Conservation (phyloP, 202 grass and related monocot species). For the Zizania palustris region DNA sequence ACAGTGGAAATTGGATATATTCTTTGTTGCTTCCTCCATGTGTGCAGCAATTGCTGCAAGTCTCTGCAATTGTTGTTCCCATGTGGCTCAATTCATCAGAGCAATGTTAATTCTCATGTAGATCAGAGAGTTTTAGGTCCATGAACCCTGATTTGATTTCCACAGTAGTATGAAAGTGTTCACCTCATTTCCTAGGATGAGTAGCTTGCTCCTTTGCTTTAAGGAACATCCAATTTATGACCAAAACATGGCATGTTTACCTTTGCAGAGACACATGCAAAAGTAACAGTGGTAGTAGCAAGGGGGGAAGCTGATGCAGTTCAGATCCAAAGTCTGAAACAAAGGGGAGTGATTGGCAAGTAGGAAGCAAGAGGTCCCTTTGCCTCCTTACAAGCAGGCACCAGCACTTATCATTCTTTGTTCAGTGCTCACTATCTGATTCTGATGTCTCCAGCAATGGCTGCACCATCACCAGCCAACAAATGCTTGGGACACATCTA, state of each 20-base stretch:
- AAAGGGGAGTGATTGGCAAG: conserved; percentile 32
- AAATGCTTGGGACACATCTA: conserved; percentile 26
- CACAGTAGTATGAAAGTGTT: conserved; percentile 25
- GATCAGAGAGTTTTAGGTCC: conserved; percentile 23
- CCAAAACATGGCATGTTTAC: conserved; percentile 34
- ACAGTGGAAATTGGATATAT: conserved; percentile 34
- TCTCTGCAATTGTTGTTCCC: conserved; percentile 16
- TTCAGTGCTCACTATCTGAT: conserved; percentile 29
- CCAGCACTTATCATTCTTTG: conserved; percentile 36
- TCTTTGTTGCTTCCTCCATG: conserved; percentile 34
- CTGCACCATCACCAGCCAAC: conserved; percentile 27
- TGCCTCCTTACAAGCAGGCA: conserved; percentile 44
- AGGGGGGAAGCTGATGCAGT: conserved; percentile 18
- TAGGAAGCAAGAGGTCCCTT: conserved; percentile 46
- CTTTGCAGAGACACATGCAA: conserved; percentile 24
- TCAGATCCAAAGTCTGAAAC: conserved; percentile 6
- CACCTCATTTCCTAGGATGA: conserved; percentile 16
- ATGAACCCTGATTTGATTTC: conserved; percentile 10
- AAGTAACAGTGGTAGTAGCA: not conserved
- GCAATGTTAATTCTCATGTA: conserved; percentile 10
- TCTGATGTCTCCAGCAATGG: conserved; percentile 38
- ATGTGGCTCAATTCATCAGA: conserved; percentile 23
- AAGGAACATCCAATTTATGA: conserved; percentile 10
- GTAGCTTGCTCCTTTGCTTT: conserved; percentile 17
- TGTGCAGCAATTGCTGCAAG: conserved; percentile 33